Conservation (phyloP, 495 filamentous ascomycete species). For the Aspergillus bridgeri region DNA sequence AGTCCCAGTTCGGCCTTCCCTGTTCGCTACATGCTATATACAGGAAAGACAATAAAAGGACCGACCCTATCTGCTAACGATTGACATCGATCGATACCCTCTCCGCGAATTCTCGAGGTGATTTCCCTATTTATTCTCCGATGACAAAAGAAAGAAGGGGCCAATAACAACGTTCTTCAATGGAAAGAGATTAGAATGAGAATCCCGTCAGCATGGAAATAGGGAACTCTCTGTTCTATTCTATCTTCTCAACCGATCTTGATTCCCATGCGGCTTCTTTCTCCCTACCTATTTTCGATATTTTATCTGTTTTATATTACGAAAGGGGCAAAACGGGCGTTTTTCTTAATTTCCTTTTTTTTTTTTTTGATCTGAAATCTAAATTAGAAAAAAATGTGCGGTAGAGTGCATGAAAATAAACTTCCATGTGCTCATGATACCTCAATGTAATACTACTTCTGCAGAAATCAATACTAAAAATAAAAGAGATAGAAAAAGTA, state of each 20-base stretch:
- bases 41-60: neutral
- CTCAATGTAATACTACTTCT: neutral
- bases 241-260: neutral
- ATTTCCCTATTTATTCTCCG: neutral
- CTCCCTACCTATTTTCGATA: neutral
- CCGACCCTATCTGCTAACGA: neutral
- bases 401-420: neutral
- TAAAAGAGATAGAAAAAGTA: neutral
- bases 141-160: neutral
- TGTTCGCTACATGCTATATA: neutral
- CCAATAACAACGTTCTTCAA: neutral
- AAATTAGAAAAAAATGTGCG: neutral
- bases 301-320: constrained; percentile 4
- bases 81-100: constrained; percentile 15
- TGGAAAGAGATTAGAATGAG: no score
- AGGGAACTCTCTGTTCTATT: no score
- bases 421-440: neutral
- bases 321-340: constrained; percentile 11
- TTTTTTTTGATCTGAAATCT: neutral
- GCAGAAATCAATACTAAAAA: neutral
- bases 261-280: constrained; percentile 1
- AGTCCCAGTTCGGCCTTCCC: neutral
- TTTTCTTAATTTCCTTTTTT: constrained; percentile 2
- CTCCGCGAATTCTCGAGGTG: constrained; percentile 8
- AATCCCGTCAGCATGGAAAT: no score